Evolutionary conservation across 257 asterid species (phyloP), one percentile per base, ranked within the genome.

Genomic region (Asclepias syriaca): DNA sequence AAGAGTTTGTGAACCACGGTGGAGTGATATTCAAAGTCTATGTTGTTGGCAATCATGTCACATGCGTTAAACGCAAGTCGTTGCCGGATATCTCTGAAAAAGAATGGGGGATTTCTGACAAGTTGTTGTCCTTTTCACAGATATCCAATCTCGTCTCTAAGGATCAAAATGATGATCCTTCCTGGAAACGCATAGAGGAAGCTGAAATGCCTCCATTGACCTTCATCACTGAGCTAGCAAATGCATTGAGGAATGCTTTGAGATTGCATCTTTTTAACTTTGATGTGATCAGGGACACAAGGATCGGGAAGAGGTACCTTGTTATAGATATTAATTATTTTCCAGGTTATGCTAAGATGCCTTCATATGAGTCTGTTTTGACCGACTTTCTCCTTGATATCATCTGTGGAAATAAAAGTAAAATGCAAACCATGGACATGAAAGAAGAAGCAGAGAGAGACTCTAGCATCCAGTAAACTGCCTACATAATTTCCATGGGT

Each of bases 1-100:
- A 92, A 83, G 95, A 90, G 79, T 88, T 92, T 68, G 89, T 90
- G 74, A 92, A 88, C 77, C 98, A 93, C 70, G 98, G 97, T 27
- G 98, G 96, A 32, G 90, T 92, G 51, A 77, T 92, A 69, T 92
- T 88, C 86, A 92, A 92, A 55, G 90, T 92, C 4, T 92, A 92
- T 43, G 96, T 90, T 50, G 95, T 90, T 27, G 98, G 97, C 3
- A 22, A 72, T 68, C 85, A 86, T 68, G 82, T 88, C 39, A 84
- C 74, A 68, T 88, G 93, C 68, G 97, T 88, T 68, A 90, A 87
- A 79, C 83, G 97, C 71, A 76, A 66, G 80, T 92, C 97, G 1
- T 74, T 92, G 79, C 96, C 90, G 19, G 93, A 92, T 75, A 82
- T 90, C 19, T 69, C 81, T 0, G 76, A 69, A 75, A 85, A 74